Evolutionary conservation across 148 eudicot species (phyloP).

Genomic region (Rheum nobile): DNA sequence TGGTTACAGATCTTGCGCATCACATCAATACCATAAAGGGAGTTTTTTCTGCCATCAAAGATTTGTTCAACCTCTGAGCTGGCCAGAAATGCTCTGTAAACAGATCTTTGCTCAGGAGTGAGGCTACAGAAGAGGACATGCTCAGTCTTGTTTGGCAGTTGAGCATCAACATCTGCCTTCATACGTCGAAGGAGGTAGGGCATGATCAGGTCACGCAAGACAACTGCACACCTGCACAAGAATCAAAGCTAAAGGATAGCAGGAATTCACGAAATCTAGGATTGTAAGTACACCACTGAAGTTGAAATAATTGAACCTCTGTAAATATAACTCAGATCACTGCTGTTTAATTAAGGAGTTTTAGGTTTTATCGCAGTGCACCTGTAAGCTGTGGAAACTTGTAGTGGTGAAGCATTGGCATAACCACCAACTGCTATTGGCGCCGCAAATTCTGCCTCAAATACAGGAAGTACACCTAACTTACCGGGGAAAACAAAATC

Average conservation of each 20-base stretch:
- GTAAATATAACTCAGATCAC: background rate
- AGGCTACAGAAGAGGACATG: slow-evolving; percentile 99
- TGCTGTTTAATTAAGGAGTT: background rate
- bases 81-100: slow-evolving; percentile 89
- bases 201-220: slow-evolving; percentile 93
- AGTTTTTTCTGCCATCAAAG: slow-evolving; percentile 80
- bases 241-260: slow-evolving; percentile 6
- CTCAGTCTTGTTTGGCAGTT: slow-evolving; percentile 89
- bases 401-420: slow-evolving; percentile 94
- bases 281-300: background rate
- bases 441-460: slow-evolving; percentile 95
- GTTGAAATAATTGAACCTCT: background rate
- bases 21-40: slow-evolving; percentile 93
- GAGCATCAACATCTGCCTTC: slow-evolving; percentile 94
- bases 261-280: background rate
- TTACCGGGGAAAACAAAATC: slow-evolving; percentile 99
- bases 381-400: slow-evolving; percentile 99
- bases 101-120: slow-evolving; percentile 71
- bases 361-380: slow-evolving; percentile 11
- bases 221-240: slow-evolving; percentile 80
- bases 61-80: slow-evolving; percentile 97
- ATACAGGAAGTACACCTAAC: slow-evolving; percentile 93
- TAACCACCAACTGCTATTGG: slow-evolving; percentile 98
- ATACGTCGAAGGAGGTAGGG: slow-evolving; percentile 94
- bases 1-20: slow-evolving; percentile 99